A percentile compares a stretch with the other conserved stretches of the same genome.
phyloP scores from a whole-genome alignment of 1,139 yeast genomes.

The Yamadazyma blattariae region DNA sequence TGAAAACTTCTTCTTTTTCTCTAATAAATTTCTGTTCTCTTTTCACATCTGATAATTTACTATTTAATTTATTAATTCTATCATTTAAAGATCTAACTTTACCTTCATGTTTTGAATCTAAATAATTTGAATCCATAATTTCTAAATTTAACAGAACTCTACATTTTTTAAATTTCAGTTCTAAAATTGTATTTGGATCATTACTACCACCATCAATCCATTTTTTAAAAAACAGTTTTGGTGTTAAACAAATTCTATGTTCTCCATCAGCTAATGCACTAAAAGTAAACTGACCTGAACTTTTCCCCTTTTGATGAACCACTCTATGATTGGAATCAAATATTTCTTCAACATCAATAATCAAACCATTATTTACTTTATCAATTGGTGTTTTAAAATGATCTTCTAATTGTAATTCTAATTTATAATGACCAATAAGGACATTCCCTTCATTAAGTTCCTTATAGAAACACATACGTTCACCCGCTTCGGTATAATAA shows the following conservation, averaged over 20 bases:
- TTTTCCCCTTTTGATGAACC: slow-evolving; percentile 57
- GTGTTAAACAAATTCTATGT: slow-evolving; percentile 69
- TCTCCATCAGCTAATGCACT: slow-evolving; percentile 71
- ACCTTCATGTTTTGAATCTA: slow-evolving; percentile 52
- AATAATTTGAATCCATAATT: slow-evolving; percentile 48
- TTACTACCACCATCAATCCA: slow-evolving; percentile 17
- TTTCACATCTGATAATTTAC: slow-evolving; percentile 54
- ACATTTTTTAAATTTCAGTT: slow-evolving; percentile 52
- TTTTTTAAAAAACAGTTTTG: slow-evolving; percentile 42
- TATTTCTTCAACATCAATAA: slow-evolving; percentile 57
- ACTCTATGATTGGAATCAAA: slow-evolving; percentile 70
- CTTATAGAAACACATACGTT: slow-evolving; percentile 61
- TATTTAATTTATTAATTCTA: slow-evolving; percentile 50
- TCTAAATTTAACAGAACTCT: slow-evolving; percentile 49
- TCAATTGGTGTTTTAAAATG: slow-evolving; percentile 43
- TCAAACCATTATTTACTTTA: slow-evolving; percentile 25
- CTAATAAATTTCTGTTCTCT: slow-evolving; percentile 67
- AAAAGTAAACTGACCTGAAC: slow-evolving; percentile 65
- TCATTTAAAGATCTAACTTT: slow-evolving; percentile 49
- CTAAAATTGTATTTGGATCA: slow-evolving; percentile 14
- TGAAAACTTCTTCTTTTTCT: slow-evolving; percentile 65
- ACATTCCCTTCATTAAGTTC: slow-evolving; percentile 60
- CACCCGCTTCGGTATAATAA: slow-evolving; percentile 58
- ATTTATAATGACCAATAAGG: slow-evolving; percentile 55
- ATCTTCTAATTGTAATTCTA: slow-evolving; percentile 48